Base-by-base conservation (phyloP, 2,329 filamentous ascomycete genomes). In the Metarhizium brunneum region DNA sequence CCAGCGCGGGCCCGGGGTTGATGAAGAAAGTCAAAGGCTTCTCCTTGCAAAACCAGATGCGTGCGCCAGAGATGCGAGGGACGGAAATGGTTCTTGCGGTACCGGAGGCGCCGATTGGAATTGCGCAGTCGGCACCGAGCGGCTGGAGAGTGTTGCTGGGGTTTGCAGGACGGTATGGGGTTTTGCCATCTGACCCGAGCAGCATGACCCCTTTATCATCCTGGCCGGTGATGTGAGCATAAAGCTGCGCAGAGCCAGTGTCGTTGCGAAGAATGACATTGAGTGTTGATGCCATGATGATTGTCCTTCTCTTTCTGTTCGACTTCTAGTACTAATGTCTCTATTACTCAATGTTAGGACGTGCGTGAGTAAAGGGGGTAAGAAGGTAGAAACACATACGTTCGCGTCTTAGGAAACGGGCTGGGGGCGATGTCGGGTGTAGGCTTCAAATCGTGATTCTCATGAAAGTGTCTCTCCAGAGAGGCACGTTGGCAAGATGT, bases 1-100 rank as follows among this genome's bases (percentile, higher is more conserved):
- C 87, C 14, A 92, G 76, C 1, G 82, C 85, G 6, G 88, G 84
- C 16, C 83, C 84, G 30, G 83, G 85, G 68, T 92, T 92, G 53
- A 91, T 68, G 13, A 82, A 73, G 69, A 92, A 92, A 1, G 77
- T 83, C 51, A 91, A 75, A 40, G 78, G 78, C 48, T 71, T 71
- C 61, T 80, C 80, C 57, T 81, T 74, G 55, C 77, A 82, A 68
- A 89, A 87, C 84, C 86, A 92, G 66, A 91, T 82, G 54, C 88
- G 80, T 1, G 82, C 87, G 25, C 86, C 87, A 3, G 81, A 85
- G 30, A 90, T 76, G 58, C 84, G 84, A 11, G 88, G 88, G 58
- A 91, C 83, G 1, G 80, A 84, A 29, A 88, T 74, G 2, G 74
- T 81, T 32, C 74, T 80, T 0, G 79, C 81, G 47, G 75, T 72